Conservation (phyloP, 176 grass and related monocot genomes). For the Cenchrus fungigraminus region DNA sequence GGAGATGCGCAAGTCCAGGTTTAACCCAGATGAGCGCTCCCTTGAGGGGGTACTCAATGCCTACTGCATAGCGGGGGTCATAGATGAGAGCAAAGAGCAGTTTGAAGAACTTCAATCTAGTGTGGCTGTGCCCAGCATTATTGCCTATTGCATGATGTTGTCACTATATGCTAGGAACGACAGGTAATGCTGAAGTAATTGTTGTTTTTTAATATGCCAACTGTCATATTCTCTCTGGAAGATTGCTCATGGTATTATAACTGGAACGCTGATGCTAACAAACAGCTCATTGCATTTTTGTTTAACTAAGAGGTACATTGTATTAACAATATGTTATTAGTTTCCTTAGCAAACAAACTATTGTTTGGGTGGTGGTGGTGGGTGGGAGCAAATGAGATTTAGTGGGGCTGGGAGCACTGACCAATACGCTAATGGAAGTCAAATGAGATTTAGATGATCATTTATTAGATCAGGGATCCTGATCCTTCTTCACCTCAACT, state of each 20-base stretch:
- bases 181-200: conserved; percentile 57
- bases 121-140: conserved; percentile 61
- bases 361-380: no score
- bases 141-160: conserved; percentile 89
- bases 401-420: no score
- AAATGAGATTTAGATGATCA: background rate
- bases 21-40: conserved; percentile 76
- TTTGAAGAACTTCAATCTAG: conserved; percentile 78
- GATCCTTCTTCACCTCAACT: background rate
- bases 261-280: background rate
- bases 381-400: background rate
- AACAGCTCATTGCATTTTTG: background rate
- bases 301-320: background rate
- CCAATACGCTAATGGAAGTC: no score
- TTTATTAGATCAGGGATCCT: conserved; percentile 3
- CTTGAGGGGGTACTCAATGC: conserved; percentile 85
- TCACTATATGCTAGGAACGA: conserved; percentile 88
- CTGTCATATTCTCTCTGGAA: background rate
- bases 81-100: conserved; percentile 93
- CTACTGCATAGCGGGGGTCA: conserved; percentile 85
- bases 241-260: background rate
- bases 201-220: background rate
- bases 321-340: background rate
- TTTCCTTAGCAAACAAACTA: conserved; percentile 6
- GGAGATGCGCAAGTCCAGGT: conserved; percentile 94